These are phyloP conservation scores for Kazachstania bromeliacearum DNA, from an alignment of 805 yeast species.

Conservation along the genomic window DNA sequence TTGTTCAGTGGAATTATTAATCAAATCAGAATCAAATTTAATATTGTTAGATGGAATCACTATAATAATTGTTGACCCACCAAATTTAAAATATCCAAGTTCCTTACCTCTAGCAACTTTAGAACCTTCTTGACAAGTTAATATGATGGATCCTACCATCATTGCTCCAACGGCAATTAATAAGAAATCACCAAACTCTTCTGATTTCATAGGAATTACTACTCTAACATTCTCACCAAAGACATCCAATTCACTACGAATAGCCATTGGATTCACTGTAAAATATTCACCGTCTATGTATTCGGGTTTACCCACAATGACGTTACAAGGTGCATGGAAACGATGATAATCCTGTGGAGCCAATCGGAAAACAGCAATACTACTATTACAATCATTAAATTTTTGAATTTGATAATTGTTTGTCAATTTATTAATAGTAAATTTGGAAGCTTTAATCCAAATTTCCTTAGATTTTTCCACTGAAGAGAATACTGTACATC, in stretches of 20 bases:
- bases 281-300: slow-evolving; percentile 83
- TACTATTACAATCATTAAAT: slow-evolving; percentile 40
- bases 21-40: slow-evolving; percentile 63
- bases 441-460: slow-evolving; percentile 85
- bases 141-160: slow-evolving; percentile 92
- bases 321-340: slow-evolving; percentile 82
- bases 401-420: slow-evolving; percentile 29
- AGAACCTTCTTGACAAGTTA: slow-evolving; percentile 58
- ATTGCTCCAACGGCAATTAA: slow-evolving; percentile 89
- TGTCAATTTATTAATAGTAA: slow-evolving; percentile 51
- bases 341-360: slow-evolving; percentile 98
- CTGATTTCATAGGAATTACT: slow-evolving; percentile 65
- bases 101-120: slow-evolving; percentile 63
- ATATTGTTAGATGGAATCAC: slow-evolving; percentile 46
- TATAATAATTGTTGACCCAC: slow-evolving; percentile 80
- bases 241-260: slow-evolving; percentile 78
- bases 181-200: slow-evolving; percentile 67
- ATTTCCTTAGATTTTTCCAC: slow-evolving; percentile 55
- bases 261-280: slow-evolving; percentile 97
- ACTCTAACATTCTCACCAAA: slow-evolving; percentile 86
- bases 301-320: slow-evolving; percentile 54
- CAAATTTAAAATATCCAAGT: slow-evolving; percentile 90
- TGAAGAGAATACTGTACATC: slow-evolving; percentile 61
- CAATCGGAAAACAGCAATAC: slow-evolving; percentile 71
- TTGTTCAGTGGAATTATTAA: slow-evolving; percentile 53